Base-by-base conservation (phyloP, 345 rosid genomes). In the Salix viminalis region DNA sequence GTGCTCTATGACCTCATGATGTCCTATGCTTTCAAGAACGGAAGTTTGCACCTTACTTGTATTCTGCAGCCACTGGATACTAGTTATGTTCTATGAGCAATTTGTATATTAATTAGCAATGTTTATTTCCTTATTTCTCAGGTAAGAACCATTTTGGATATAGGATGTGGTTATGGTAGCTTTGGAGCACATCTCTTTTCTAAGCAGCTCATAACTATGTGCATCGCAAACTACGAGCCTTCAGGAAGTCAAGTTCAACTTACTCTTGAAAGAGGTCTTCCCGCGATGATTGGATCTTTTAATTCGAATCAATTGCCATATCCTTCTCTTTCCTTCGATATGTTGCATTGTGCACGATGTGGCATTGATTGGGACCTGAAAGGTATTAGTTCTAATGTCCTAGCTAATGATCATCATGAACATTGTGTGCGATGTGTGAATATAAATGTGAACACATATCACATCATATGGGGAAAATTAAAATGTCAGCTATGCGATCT, bases 81-180 rank as follows among this genome's bases (percentile, higher is more conserved):
- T 46, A 48, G 39, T n/a, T n/a, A 6, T 30, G 24, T 32, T 56
- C 65, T 26, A 16, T 65, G 4, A 37, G 76, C 56, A 72, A 60
- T 72, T 14, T 28, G 19, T 41, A 37, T 69, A 62, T 14, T 74
- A n/a, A 46, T 13, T 54, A 58, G 48, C 46, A 18, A 7, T 70
- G 46, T 28, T 30, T 7, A 50, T 65, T 65, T 75, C 58, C 41
- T 69, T 8, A 26, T 41, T 32, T 72, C 84, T 86, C 92, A 96
- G 98, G 90, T 96, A 64, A 89, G 99, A 84, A 92, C 96, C 71
- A 87, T 96, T 65, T 88, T 96, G 88, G 99, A 96, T 82, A 89
- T 96, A 81, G 99, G 98, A 76, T 96, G 99, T 80, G 99, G 99
- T 81, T 96, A 92, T 74, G 98, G 99, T 74, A 96, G 99, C 90